Evolutionary conservation across 169 alveolate species (phyloP), one percentile per base, ranked within the genome.

Genomic region (Plasmodium gaboni): DNA sequence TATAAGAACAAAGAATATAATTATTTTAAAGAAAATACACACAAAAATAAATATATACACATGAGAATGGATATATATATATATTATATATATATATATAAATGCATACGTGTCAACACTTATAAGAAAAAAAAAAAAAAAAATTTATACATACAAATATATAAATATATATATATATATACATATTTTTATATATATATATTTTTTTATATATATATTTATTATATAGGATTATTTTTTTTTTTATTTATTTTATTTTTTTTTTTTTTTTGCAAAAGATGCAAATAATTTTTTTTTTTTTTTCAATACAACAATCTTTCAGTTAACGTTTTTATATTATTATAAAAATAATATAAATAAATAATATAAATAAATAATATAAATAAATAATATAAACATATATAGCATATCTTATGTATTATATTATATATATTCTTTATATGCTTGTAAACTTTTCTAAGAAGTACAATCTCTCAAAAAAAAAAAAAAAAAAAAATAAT

Each of bases 231-330:
- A 50, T 50, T 12, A 50, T 12, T 50, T 12, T 6, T 13, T 26
- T 6, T 26, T 10, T 26, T 1, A 1, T 19, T 63, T 26, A 6
- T 63, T 63, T 55, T 55, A 12, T 22, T 26, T n/a, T 68, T 68
- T 68, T 32, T n/a, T 44, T 42, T 24, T 44, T 68, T 68, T 68
- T 68, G 76, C 76, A 68, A 68, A 44, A 46, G 42, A 15, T 42
- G 63, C 59, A n/a, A 15, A 26, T 26, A 26, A 19, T 19, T 68
- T 68, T 68, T 46, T 68, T 68, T 68, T 68, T 68, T 68, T 48
- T 12, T 15, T 17, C 67, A 59, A 7, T 59, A 15, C 67, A 59
- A 17, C 67, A n/a, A 26, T 0, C 32, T 26, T 26, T 26, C 32
- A 26, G 5, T 26, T 26, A 26, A 26, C 32, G 32, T 26, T 26